Evolutionary conservation across 371 early-diverging fungal genomes (phyloP).

Genomic region (Parasitella parasitica): DNA sequence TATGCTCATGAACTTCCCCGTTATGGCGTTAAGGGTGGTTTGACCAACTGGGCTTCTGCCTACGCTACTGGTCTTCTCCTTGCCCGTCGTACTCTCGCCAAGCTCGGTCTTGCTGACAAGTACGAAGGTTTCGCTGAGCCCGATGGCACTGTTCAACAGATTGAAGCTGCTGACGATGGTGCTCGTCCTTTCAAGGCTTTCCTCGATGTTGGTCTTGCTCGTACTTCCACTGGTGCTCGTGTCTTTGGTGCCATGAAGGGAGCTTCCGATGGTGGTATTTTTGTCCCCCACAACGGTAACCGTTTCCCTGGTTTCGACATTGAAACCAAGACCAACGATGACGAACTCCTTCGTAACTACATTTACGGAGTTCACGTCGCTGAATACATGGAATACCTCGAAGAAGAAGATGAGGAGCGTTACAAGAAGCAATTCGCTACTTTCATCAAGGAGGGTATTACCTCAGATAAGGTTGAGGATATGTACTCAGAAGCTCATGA

Average conservation of each 20-base stretch:
- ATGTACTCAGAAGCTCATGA: slow-evolving; percentile 95
- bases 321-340: slow-evolving; percentile 88
- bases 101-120: slow-evolving; percentile 94
- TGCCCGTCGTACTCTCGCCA: slow-evolving; percentile 95
- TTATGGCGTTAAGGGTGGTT: slow-evolving; percentile 98
- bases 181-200: slow-evolving; percentile 98
- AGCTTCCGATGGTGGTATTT: slow-evolving; percentile 99
- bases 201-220: slow-evolving; percentile 99
- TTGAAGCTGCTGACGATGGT: slow-evolving; percentile 93
- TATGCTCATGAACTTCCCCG: slow-evolving; percentile 98
- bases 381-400: slow-evolving; percentile 97
- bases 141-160: slow-evolving; percentile 89
- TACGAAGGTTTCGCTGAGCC: slow-evolving; percentile 94
- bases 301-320: slow-evolving; percentile 98
- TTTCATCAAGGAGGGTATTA: slow-evolving; percentile 92
- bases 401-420: slow-evolving; percentile 98
- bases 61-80: slow-evolving; percentile 99
- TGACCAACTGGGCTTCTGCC: slow-evolving; percentile 99
- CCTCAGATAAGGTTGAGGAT: slow-evolving; percentile 93
- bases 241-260: slow-evolving; percentile 99
- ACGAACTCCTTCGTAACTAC: slow-evolving; percentile 95
- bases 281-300: slow-evolving; percentile 97
- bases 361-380: slow-evolving; percentile 99
- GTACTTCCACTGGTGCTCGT: slow-evolving; percentile 98
- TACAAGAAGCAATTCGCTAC: slow-evolving; percentile 97